phyloP scores from a whole-genome alignment of 495 filamentous ascomycete genomes.

The Oleoguttula mirabilis region DNA sequence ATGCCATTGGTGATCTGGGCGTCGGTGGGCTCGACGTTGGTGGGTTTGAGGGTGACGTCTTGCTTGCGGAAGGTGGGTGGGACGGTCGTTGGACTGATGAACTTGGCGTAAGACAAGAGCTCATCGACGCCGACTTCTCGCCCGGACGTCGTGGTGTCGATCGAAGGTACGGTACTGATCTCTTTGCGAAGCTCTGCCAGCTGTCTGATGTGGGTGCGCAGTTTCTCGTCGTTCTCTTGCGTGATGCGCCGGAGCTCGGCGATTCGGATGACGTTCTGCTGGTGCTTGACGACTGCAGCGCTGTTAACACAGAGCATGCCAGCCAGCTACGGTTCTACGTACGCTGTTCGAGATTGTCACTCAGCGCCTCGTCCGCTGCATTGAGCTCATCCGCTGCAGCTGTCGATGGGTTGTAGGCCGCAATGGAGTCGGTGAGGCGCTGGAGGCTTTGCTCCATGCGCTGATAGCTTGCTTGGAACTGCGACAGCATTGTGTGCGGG shows the following conservation, averaged over 20 bases:
- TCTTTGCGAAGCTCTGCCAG: constrained; percentile 58
- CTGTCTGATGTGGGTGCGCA: constrained; percentile 44
- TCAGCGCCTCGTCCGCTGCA: constrained; percentile 54
- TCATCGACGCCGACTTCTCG: constrained; percentile 47
- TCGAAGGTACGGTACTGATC: constrained; percentile 46
- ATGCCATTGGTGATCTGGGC: constrained; percentile 9
- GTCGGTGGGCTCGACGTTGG: background rate
- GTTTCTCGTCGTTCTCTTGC: constrained; percentile 46
- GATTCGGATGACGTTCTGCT: constrained; percentile 53
- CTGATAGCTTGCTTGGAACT: constrained; percentile 10
- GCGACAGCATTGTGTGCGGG: constrained; percentile 9
- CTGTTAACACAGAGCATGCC: constrained; percentile 20
- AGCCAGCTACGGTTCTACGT: constrained; percentile 3
- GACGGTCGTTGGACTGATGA: constrained; percentile 59
- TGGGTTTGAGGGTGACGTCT: constrained; percentile 15
- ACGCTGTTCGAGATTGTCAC: constrained; percentile 46
- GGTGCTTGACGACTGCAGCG: constrained; percentile 46
- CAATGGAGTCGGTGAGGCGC: constrained; percentile 58
- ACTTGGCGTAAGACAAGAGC: constrained; percentile 58
- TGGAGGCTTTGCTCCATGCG: constrained; percentile 55
- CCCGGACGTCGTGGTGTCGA: constrained; percentile 33
- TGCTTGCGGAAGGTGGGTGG: constrained; percentile 47
- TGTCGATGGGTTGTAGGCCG: constrained; percentile 62
- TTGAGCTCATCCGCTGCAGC: constrained; percentile 51
- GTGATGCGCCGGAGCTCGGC: constrained; percentile 48